phyloP scores from a whole-genome alignment of 106 monocot species.

The Dendrobium chrysotoxum region DNA sequence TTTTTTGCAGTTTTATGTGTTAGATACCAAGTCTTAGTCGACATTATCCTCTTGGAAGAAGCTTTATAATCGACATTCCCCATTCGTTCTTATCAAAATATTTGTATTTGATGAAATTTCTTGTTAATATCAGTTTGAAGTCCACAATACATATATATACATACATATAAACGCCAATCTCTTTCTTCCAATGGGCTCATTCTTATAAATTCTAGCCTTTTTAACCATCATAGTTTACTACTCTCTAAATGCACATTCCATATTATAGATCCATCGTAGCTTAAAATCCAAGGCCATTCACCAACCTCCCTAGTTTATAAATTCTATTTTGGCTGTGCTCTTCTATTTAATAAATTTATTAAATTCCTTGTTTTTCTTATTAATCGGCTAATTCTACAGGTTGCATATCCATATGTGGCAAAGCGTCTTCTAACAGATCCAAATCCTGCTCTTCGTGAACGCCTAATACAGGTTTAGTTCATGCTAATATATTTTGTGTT shows the following conservation, averaged over 20 bases:
- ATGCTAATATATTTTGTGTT: not conserved
- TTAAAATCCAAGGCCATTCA: not conserved
- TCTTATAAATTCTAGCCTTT: not conserved
- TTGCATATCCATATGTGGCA: slow-evolving; percentile 96
- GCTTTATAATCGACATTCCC: not conserved
- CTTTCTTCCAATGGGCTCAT: not conserved
- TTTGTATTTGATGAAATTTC: not conserved
- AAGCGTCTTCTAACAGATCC: slow-evolving; percentile 97
- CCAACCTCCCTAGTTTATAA: not conserved
- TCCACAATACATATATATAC: not conserved
- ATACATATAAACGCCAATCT: not conserved
- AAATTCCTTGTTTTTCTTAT: slow-evolving; percentile 1
- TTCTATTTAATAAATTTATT: slow-evolving; percentile 5
- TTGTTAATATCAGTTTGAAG: not conserved
- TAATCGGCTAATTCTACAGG: slow-evolving; percentile 27
- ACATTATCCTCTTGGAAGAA: not conserved
- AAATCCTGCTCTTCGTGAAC: slow-evolving; percentile 95
- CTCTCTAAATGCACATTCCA: not conserved
- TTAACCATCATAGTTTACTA: not conserved
- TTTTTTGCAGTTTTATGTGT: not conserved
- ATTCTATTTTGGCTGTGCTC: not conserved
- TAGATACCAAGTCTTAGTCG: not conserved
- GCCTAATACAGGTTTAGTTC: slow-evolving; percentile 78
- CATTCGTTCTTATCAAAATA: not conserved
- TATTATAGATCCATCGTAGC: not conserved